A percentile compares a stretch with the other conserved stretches of the same genome.
Evolutionary conservation across 768 basidiomycete genomes (phyloP).

Genomic region (Suillus luteus): DNA sequence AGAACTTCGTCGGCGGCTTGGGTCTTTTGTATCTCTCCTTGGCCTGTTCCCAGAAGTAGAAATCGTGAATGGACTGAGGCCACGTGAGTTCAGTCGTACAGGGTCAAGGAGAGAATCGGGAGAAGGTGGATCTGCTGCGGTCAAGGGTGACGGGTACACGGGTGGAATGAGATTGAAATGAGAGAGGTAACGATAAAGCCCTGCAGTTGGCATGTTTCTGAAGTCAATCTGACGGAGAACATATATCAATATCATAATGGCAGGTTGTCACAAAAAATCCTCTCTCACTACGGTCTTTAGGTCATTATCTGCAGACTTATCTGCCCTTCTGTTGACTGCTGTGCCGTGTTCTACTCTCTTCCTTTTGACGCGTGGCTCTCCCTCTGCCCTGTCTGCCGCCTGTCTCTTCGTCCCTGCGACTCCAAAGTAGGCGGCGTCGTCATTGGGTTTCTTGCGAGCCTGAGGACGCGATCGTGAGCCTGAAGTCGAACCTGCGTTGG

Average conservation of each 20-base stretch:
- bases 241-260: conserved; percentile 16
- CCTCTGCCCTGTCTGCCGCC: conserved; percentile 67
- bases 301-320: conserved; percentile 39
- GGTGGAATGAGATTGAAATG: conserved; percentile 72
- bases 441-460: conserved; percentile 61
- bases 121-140: conserved; percentile 67
- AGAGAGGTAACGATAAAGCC: conserved; percentile 70
- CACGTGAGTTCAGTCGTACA: conserved; percentile 44
- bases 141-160: conserved; percentile 70
- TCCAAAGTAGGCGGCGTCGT: conserved; percentile 72
- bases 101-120: conserved; percentile 61
- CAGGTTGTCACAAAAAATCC: conserved; percentile 4
- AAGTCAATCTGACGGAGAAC: conserved; percentile 65
- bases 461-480: conserved; percentile 65
- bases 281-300: conserved; percentile 35
- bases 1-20: conserved; percentile 65
- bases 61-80: conserved; percentile 48
- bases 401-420: conserved; percentile 64
- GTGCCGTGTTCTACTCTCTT: conserved; percentile 59
- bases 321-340: conserved; percentile 31
- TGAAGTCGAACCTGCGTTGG: conserved; percentile 33
- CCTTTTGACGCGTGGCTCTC: conserved; percentile 74
- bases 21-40: conserved; percentile 66
- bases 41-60: conserved; percentile 70
- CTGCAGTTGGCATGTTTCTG: conserved; percentile 61